These are phyloP conservation scores for Musa acuminata DNA, from an alignment of 176 grass and related monocot genomes.

Conservation along the genomic window DNA sequence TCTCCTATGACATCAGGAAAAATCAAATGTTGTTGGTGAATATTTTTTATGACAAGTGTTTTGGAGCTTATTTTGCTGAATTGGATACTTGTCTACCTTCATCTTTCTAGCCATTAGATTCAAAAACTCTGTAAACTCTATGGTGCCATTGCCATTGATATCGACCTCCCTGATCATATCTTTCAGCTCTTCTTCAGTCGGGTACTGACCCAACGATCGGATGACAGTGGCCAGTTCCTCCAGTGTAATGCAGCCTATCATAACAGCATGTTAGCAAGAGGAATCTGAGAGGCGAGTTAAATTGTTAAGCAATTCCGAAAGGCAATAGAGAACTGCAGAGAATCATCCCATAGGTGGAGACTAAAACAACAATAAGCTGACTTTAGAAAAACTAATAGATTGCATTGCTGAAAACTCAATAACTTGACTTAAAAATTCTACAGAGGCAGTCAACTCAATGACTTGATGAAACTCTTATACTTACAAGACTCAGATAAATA, in stretches of 20 bases:
- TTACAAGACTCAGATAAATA: no score
- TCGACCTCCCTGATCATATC: constrained; percentile 83
- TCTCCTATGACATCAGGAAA: constrained; percentile 13
- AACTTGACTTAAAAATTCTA: no score
- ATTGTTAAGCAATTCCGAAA: neutral
- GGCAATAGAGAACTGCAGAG: no score
- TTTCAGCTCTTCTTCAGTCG: constrained; percentile 42
- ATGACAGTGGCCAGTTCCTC: constrained; percentile 69
- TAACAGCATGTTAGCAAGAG: neutral
- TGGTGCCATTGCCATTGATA: constrained; percentile 66
- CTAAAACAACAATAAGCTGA: neutral
- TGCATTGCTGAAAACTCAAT: no score
- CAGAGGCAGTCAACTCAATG: no score
- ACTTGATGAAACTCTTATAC: no score
- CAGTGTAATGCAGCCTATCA: constrained; percentile 52
- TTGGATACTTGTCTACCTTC: constrained; percentile 21
- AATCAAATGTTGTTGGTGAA: neutral
- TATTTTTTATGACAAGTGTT: neutral
- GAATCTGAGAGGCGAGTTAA: neutral
- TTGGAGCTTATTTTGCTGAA: neutral
- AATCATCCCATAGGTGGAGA: no score
- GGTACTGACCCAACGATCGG: constrained; percentile 55
- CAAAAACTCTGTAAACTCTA: constrained; percentile 74
- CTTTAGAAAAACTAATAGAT: neutral
- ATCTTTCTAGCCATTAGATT: constrained; percentile 54